These are phyloP conservation scores for Catunica adiposa DNA, from an alignment of 2,329 filamentous ascomycete genomes.

Conservation along the genomic window DNA sequence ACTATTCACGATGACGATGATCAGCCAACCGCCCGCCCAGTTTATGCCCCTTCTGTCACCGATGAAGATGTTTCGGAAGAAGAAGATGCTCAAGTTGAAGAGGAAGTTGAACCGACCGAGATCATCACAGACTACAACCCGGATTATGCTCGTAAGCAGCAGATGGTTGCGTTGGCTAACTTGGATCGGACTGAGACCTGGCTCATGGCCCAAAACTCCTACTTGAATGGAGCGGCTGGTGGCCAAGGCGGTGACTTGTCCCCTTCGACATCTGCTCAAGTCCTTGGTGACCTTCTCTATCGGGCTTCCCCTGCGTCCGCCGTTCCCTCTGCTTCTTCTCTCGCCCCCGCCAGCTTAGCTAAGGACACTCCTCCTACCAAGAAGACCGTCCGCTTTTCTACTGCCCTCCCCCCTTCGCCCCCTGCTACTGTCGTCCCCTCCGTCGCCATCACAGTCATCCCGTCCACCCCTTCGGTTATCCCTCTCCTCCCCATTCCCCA, in stretches of 20 bases:
- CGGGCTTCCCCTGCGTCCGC: neutral
- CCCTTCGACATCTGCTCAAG: conserved; percentile 4
- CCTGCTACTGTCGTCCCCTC: neutral
- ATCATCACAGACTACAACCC: conserved; percentile 55
- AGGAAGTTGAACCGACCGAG: conserved; percentile 32
- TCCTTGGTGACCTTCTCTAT: neutral
- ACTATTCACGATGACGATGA: conserved; percentile 16
- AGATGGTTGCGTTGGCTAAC: conserved; percentile 53
- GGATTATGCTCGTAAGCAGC: conserved; percentile 56
- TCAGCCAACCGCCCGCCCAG: conserved; percentile 16
- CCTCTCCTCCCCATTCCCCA: conserved; percentile 33
- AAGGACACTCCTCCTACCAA: conserved; percentile 18
- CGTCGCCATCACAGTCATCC: neutral
- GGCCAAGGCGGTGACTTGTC: conserved; percentile 15
- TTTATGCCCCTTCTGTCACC: conserved; percentile 17
- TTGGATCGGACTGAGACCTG: conserved; percentile 73
- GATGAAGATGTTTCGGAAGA: neutral
- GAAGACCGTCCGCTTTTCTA: neutral
- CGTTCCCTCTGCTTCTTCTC: no score
- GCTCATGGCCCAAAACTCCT: conserved; percentile 67
- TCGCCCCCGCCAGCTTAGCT: conserved; percentile 1
- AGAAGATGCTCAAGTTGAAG: conserved; percentile 18
- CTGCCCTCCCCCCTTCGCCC: neutral
- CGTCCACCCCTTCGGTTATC: neutral
- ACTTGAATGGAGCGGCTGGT: conserved; percentile 53